Percentiles rank a stretch among this genome's conserved stretches.
phyloP scores from a whole-genome alignment of 2,329 filamentous ascomycete genomes.

The Orbilia oligospora region DNA sequence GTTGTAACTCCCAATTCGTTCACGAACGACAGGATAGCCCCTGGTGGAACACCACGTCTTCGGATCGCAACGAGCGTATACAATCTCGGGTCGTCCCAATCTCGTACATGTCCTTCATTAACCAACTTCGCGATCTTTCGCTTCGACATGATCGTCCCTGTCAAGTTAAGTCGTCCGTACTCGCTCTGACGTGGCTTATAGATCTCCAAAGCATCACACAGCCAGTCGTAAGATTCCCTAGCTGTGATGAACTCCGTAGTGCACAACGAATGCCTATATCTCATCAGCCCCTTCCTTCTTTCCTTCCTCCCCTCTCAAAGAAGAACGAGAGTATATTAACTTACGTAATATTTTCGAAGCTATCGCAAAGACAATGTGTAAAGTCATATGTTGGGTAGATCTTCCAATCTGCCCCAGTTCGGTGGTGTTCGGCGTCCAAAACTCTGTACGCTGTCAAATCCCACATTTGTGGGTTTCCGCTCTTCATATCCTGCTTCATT shows the following conservation, averaged over 20 bases:
- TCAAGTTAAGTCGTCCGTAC: constrained; percentile 82
- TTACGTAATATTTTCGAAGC: constrained; percentile 85
- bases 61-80: constrained; percentile 89
- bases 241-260: constrained; percentile 92
- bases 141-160: constrained; percentile 89
- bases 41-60: constrained; percentile 86
- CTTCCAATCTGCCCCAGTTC: constrained; percentile 86
- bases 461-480: constrained; percentile 95
- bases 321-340: background rate
- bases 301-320: background rate
- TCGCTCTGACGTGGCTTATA: constrained; percentile 96
- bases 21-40: constrained; percentile 89
- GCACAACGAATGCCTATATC: constrained; percentile 81
- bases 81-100: constrained; percentile 91
- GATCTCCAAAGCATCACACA: constrained; percentile 84
- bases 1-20: constrained; percentile 93
- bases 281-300: constrained; percentile 19
- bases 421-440: constrained; percentile 79
- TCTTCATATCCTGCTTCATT: constrained; percentile 90
- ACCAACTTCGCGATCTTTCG: constrained; percentile 86
- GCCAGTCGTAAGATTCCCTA: constrained; percentile 89
- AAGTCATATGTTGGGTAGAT: constrained; percentile 98
- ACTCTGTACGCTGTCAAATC: constrained; percentile 93
- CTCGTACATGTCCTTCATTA: constrained; percentile 81
- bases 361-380: constrained; percentile 90